These are phyloP conservation scores for Cantharellus cinnabarinus DNA, from an alignment of 768 basidiomycete genomes.

Conservation along the genomic window DNA sequence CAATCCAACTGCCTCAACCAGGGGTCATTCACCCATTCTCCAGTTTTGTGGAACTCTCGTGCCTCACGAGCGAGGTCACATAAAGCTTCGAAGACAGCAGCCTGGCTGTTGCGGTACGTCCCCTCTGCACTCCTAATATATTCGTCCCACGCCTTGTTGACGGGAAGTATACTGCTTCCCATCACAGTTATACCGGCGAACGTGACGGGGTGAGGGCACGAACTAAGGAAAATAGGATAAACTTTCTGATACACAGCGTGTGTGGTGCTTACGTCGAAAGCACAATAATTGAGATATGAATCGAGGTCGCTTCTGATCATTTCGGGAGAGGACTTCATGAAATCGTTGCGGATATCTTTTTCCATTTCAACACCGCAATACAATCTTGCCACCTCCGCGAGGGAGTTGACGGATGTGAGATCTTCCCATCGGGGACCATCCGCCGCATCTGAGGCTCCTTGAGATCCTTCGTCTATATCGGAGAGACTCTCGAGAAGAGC, in stretches of 20 bases:
- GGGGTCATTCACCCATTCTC: slow-evolving; percentile 45
- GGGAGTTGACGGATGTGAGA: slow-evolving; percentile 75
- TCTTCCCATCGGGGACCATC: slow-evolving; percentile 70
- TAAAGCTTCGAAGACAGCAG: slow-evolving; percentile 38
- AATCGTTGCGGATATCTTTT: slow-evolving; percentile 58
- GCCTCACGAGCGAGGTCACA: slow-evolving; percentile 46
- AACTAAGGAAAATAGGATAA: slow-evolving; percentile 59
- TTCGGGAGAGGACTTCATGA: slow-evolving; percentile 46
- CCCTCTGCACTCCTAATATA: slow-evolving; percentile 64
- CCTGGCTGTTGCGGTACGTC: slow-evolving; percentile 49
- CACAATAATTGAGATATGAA: slow-evolving; percentile 70
- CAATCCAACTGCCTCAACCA: slow-evolving; percentile 90
- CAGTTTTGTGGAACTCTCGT: slow-evolving; percentile 26
- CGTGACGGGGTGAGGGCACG: slow-evolving; percentile 81
- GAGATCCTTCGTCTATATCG: slow-evolving; percentile 16
- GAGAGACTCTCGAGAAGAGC: not conserved
- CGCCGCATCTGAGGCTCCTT: slow-evolving; percentile 7
- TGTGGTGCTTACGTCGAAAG: slow-evolving; percentile 65
- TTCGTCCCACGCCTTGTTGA: slow-evolving; percentile 73
- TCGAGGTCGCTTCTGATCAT: slow-evolving; percentile 43
- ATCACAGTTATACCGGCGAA: slow-evolving; percentile 82
- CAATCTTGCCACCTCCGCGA: slow-evolving; percentile 77
- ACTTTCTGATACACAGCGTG: slow-evolving; percentile 58
- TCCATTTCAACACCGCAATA: slow-evolving; percentile 68
- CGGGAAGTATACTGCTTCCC: slow-evolving; percentile 80